Evolutionary conservation across 495 filamentous ascomycete species (phyloP).

Genomic region (Penicillium manginii): DNA sequence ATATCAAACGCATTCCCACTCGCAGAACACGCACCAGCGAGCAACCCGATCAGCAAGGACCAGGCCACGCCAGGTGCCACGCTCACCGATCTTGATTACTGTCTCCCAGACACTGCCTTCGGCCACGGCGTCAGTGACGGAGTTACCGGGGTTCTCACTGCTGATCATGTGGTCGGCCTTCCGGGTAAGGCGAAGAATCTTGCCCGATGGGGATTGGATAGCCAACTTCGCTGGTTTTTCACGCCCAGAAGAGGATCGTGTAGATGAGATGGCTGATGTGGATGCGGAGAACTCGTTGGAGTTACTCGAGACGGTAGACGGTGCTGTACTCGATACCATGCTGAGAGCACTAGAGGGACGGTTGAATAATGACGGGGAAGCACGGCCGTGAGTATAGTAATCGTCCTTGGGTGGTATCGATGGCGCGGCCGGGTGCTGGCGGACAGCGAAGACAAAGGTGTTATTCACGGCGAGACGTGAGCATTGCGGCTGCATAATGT

Average conservation of each 20-base stretch:
- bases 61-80: slow-evolving; percentile 87
- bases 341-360: slow-evolving; percentile 82
- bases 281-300: slow-evolving; percentile 52
- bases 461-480: slow-evolving; percentile 85
- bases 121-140: slow-evolving; percentile 56
- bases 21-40: slow-evolving; percentile 97
- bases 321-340: slow-evolving; percentile 61
- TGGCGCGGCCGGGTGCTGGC: slow-evolving; percentile 81
- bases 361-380: slow-evolving; percentile 70
- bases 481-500: slow-evolving; percentile 94
- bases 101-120: slow-evolving; percentile 95
- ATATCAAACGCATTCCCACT: slow-evolving; percentile 72
- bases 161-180: slow-evolving; percentile 75
- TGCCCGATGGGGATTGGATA: slow-evolving; percentile 93
- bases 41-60: slow-evolving; percentile 95
- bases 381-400: slow-evolving; percentile 41
- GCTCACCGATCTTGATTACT: slow-evolving; percentile 94
- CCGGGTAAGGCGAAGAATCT: slow-evolving; percentile 86
- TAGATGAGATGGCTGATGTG: slow-evolving; percentile 59
- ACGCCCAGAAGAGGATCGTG: slow-evolving; percentile 47
- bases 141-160: slow-evolving; percentile 46
- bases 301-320: slow-evolving; percentile 42
- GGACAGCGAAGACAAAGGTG: slow-evolving; percentile 94
- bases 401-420: slow-evolving; percentile 50
- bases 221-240: slow-evolving; percentile 94